Evolutionary conservation across 495 filamentous ascomycete genomes (phyloP).

Genomic region (Penicillium canescens): DNA sequence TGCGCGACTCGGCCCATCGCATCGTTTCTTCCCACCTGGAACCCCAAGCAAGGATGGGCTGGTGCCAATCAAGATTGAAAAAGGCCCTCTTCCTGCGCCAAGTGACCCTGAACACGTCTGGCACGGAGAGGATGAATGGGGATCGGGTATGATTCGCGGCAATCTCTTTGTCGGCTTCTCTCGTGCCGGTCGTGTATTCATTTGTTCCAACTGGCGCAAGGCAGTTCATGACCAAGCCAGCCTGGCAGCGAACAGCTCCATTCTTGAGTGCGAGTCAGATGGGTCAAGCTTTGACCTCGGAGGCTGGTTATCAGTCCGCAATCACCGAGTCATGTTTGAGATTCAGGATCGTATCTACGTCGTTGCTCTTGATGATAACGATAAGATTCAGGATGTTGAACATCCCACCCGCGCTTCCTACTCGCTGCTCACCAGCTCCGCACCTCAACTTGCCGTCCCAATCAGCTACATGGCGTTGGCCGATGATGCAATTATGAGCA

Average conservation of each 20-base stretch:
- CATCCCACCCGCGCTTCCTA: conserved; percentile 32
- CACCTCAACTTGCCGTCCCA: conserved; percentile 36
- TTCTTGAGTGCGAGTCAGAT: conserved; percentile 40
- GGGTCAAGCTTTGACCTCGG: conserved; percentile 38
- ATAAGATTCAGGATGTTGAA: conserved; percentile 28
- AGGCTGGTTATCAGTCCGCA: conserved; percentile 41
- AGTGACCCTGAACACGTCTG: conserved; percentile 27
- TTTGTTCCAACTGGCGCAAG: conserved; percentile 41
- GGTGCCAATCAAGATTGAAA: conserved; percentile 23
- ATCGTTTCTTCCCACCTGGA: conserved; percentile 11
- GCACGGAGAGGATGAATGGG: conserved; percentile 39
- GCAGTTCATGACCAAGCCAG: conserved; percentile 24
- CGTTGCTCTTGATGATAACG: conserved; percentile 34
- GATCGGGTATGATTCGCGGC: conserved; percentile 38
- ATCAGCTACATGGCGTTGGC: conserved; percentile 42
- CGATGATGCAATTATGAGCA: conserved; percentile 42
- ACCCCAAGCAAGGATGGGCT: conserved; percentile 23
- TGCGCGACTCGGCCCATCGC: conserved; percentile 13
- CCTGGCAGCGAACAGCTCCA: conserved; percentile 22
- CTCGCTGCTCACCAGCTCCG: conserved; percentile 35
- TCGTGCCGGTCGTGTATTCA: conserved; percentile 38
- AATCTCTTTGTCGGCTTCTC: conserved; percentile 41
- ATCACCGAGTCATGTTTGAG: conserved; percentile 44
- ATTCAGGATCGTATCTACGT: conserved; percentile 41
- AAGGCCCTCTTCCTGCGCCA: conserved; percentile 30